Percentiles rank a stretch among this genome's conserved stretches.
Evolutionary conservation across 2,329 filamentous ascomycete species (phyloP).

Genomic region (Leptographium lundbergii): DNA sequence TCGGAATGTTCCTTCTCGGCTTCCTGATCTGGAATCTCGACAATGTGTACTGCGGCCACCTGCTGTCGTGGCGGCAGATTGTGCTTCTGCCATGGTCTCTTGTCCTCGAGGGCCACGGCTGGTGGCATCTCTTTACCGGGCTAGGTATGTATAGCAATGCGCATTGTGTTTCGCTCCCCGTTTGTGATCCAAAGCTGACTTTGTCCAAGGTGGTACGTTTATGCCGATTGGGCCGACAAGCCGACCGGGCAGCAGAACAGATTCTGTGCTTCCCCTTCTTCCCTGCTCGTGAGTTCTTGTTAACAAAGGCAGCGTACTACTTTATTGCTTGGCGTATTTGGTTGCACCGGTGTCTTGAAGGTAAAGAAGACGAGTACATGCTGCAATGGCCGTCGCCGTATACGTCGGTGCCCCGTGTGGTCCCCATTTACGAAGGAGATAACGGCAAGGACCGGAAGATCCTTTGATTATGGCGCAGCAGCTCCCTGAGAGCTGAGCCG

Average conservation of each 20-base stretch:
- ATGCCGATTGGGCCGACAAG: no score
- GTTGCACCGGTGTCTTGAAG: conserved; percentile 65
- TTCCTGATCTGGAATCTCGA: conserved; percentile 72
- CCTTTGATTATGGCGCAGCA: neutral
- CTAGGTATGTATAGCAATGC: conserved; percentile 33
- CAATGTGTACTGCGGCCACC: conserved; percentile 56
- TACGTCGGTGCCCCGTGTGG: conserved; percentile 37
- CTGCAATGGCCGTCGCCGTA: conserved; percentile 55
- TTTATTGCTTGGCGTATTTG: conserved; percentile 78
- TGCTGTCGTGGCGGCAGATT: conserved; percentile 52
- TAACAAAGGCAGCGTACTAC: conserved; percentile 47
- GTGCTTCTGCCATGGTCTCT: conserved; percentile 71
- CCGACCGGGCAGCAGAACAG: neutral
- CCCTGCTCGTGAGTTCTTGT: neutral
- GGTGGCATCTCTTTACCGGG: conserved; percentile 71
- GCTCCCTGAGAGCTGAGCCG: no score
- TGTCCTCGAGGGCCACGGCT: conserved; percentile 45
- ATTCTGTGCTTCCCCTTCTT: neutral
- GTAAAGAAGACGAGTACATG: conserved; percentile 56
- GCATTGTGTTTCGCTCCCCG: no score
- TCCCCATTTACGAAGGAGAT: conserved; percentile 16
- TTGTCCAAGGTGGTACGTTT: conserved; percentile 7
- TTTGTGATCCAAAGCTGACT: neutral
- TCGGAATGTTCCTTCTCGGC: conserved; percentile 59
- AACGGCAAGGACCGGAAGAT: conserved; percentile 16